A percentile compares a stretch with the other conserved stretches of the same genome.
phyloP scores from a whole-genome alignment of 148 eudicot genomes.

The Fagopyrum tataricum region DNA sequence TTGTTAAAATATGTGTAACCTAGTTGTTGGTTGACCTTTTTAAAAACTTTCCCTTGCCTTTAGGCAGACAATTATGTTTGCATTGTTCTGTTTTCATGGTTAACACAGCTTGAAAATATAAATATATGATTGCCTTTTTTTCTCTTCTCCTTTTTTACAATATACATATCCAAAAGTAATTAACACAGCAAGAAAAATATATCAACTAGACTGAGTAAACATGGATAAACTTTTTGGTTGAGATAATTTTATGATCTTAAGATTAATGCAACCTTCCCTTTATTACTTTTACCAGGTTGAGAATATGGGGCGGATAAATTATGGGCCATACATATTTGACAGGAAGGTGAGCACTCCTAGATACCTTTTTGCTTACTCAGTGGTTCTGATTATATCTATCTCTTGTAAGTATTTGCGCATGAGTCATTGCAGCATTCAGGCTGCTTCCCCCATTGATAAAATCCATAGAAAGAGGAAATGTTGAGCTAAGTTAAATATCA shows the following conservation, averaged over 20 bases:
- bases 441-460: neutral
- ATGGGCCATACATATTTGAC: constrained; percentile 77
- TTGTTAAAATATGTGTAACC: neutral
- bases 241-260: neutral
- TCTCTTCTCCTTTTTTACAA: neutral
- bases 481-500: neutral
- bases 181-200: neutral
- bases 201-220: neutral
- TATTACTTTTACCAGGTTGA: constrained; percentile 51
- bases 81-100: neutral
- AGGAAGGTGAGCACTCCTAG: constrained; percentile 47
- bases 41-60: neutral
- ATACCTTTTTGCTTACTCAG: neutral
- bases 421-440: neutral
- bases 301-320: constrained; percentile 92
- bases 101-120: too few species aligned
- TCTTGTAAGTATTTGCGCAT: neutral
- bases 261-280: neutral
- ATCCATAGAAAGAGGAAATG: neutral
- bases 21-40: neutral
- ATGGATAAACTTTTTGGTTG: neutral
- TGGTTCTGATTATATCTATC: neutral
- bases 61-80: neutral
- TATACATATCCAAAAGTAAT: neutral
- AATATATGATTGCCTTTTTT: neutral